Evolutionary conservation across 108 stramenopile genomes (phyloP).

Genomic region (Nitzschia palea): DNA sequence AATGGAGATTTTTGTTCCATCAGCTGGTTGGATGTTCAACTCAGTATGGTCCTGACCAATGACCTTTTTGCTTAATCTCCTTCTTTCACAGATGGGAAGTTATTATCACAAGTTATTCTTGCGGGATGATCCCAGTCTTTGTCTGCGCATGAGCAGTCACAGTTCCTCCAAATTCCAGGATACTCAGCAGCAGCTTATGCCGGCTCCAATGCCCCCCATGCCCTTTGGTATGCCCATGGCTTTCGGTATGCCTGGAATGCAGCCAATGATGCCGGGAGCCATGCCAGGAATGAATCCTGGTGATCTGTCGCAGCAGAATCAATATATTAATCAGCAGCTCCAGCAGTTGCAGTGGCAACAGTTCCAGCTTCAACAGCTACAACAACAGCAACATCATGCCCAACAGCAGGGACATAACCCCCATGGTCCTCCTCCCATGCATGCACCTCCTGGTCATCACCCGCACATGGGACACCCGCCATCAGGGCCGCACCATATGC

Average conservation of each 20-base stretch:
- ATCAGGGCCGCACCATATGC: background rate
- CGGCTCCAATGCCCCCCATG: slow-evolving; percentile 23
- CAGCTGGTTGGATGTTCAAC: no score
- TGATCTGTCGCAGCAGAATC: slow-evolving; percentile 37
- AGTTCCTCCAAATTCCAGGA: slow-evolving; percentile 40
- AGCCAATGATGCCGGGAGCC: slow-evolving; percentile 19
- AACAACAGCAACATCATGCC: slow-evolving; percentile 30
- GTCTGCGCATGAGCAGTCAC: slow-evolving; percentile 56
- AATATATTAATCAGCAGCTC: slow-evolving; percentile 42
- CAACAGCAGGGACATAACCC: slow-evolving; percentile 5
- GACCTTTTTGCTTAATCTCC: no score
- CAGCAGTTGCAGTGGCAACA: slow-evolving; percentile 50
- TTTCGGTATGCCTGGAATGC: slow-evolving; percentile 30
- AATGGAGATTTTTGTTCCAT: no score
- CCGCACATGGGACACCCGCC: background rate
- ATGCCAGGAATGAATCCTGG: slow-evolving; percentile 27
- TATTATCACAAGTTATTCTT: slow-evolving; percentile 59
- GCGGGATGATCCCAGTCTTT: slow-evolving; percentile 41
- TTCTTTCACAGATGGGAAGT: slow-evolving; percentile 16
- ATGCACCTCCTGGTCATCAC: background rate
- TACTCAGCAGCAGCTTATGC: slow-evolving; percentile 30
- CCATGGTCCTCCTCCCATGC: background rate
- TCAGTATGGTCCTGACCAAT: no score
- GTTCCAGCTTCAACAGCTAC: slow-evolving; percentile 49
- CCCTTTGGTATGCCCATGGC: slow-evolving; percentile 22